Evolutionary conservation across 371 early-diverging fungal genomes (phyloP), one percentile per base, ranked within the genome.

Genomic region (Actinomortierella wolfii): DNA sequence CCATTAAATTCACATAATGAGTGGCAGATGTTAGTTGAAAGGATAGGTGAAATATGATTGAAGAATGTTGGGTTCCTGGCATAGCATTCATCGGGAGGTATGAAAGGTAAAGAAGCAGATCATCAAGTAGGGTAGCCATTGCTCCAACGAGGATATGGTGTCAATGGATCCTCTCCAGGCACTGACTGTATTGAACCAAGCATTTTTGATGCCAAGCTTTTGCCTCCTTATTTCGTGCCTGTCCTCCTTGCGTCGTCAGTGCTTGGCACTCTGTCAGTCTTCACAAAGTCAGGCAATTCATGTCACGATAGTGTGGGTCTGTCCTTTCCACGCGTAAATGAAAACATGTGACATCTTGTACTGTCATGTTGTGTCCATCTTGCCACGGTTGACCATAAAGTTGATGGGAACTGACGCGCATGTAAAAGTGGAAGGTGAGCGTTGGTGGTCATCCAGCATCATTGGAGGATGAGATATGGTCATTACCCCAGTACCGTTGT

Each of bases 401-500:
- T 4, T 34, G 34, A 34, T 34, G 34, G 34, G 34, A 45, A 55
- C 29, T 3, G 28, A 40, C 40, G 34, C 47, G 48, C 43, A 34
- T 23, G 28, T 59, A 21, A 20, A 8, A 42, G 11, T 43, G 20
- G 34, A 64, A 34, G 48, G 40, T 43, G 23, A 48, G 44, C 43
- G 42, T 44, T 24, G 20, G 28, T 26, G 24, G 61, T 47, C 20
- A 24, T 15, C n/a, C 3, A 41, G 24, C 21, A 26, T 48, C 41
- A 48, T n/a, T 21, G 25, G 42, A 51, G 49, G 28, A 17, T 24
- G 39, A 20, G 49, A 13, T 28, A 34, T 14, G 2, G 20, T 11
- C 41, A 34, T 81, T 87, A 94, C 94, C 78, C 96, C 96, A 15
- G 97, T 96, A 66, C 97, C 97, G 82, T 95, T 95, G 80, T 96